A percentile compares a stretch with the other conserved stretches of the same genome.
phyloP scores from a whole-genome alignment of 179 eudicot species.

The Patellifolia procumbens region DNA sequence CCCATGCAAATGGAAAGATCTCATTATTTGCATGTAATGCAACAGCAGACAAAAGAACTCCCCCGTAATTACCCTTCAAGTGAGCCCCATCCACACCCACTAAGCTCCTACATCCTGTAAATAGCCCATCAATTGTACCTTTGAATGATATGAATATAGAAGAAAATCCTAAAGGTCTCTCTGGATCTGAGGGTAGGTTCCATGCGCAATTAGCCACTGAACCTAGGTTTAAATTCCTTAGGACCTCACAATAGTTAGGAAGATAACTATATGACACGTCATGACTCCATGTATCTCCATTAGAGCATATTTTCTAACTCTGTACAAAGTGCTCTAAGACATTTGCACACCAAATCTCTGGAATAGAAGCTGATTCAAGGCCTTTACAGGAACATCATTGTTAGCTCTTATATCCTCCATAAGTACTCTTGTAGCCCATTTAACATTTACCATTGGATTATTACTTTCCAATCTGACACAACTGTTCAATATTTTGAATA shows the following conservation, averaged over 20 bases:
- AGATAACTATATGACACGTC: too few species aligned
- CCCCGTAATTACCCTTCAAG: neutral
- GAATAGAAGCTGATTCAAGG: too few species aligned
- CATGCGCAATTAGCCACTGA: neutral
- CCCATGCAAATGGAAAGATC: neutral
- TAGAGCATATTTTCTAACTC: too few species aligned
- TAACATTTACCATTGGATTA: too few species aligned
- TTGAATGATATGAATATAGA: neutral
- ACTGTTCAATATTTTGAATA: too few species aligned
- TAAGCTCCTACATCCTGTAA: neutral
- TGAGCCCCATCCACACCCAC: neutral
- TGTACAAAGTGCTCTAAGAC: too few species aligned
- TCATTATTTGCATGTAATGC: neutral
- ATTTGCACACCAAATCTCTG: too few species aligned
- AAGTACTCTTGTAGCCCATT: too few species aligned
- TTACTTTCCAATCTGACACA: too few species aligned
- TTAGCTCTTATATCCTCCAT: too few species aligned
- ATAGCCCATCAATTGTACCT: neutral
- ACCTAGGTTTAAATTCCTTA: neutral
- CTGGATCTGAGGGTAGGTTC: neutral
- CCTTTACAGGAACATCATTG: too few species aligned
- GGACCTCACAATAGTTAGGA: neutral
- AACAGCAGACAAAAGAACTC: neutral
- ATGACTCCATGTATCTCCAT: too few species aligned
- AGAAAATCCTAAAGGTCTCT: neutral